Evolutionary conservation across 139 green algal species (phyloP), one percentile per base, ranked within the genome.

Genomic region (Coelastrella sp.): DNA sequence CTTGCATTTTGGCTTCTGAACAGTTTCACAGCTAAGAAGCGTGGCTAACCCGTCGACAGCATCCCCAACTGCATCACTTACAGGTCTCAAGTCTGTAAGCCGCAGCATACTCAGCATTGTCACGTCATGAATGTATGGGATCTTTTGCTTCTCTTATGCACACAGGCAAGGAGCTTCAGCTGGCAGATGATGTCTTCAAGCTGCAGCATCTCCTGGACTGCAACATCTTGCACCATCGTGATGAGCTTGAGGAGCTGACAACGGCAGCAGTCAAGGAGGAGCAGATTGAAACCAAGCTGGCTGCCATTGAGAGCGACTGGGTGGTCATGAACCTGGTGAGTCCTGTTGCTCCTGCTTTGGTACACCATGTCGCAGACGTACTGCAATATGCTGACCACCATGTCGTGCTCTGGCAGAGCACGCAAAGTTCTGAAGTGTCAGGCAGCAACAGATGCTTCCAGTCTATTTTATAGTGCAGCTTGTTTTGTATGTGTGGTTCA

Each of bases 181-280:
- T 99, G 87, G 95, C 97, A 7, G 96, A 98, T 91, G 97, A 99
- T 68, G 93, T 95, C 56, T 96, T 99, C 91, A 98, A 97, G 94
- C 94, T 99, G 91, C 90, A 96, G 94, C 95, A 99, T 91, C 85
- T 99, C 78, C 94, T 99, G 89, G 97, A 97, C 79, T 94, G 91
- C 90, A 85, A 97, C 87, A 91, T 99, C 74, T 92, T 98, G 22
- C 84, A 85, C 22, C 81, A 96, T 87, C 91, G 88, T 22, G 97
- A 99, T 35, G 96, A 98, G 70, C 90, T 99, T 24, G 96, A 99
- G 92, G 97, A 99, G 87, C 93, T 99, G 63, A 95, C 93, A 58
- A 91, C 76, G 25, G 93, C 94, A 1, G 97, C 96, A 6, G 94
- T 97, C 12, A 99, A 99, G 92, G 97, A 99, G 94, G 97, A 98